Conservation (phyloP, 1,284 basidiomycete species). For the Retiboletus flavoniger region DNA sequence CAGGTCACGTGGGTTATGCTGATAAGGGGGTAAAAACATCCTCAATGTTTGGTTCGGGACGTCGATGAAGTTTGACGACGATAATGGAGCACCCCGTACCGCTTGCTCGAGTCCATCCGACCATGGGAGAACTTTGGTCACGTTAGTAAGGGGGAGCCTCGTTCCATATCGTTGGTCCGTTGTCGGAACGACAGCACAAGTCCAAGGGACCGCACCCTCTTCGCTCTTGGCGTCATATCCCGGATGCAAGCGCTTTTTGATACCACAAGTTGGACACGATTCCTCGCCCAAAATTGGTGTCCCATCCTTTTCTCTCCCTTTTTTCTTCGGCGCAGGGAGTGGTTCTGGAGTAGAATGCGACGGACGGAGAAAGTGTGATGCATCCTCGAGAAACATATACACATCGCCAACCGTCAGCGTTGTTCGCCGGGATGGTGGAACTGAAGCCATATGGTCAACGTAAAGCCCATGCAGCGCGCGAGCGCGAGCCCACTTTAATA, state of each 20-base stretch:
- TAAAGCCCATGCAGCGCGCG: constrained; percentile 53
- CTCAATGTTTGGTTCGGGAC: constrained; percentile 8
- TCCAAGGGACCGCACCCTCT: constrained; percentile 21
- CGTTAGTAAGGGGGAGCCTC: constrained; percentile 23
- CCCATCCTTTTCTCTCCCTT: constrained; percentile 26
- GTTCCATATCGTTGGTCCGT: constrained; percentile 23
- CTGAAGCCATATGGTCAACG: constrained; percentile 23
- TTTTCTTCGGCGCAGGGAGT: constrained; percentile 28
- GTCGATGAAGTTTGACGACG: neutral
- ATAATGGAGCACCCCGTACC: constrained; percentile 6
- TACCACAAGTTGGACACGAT: constrained; percentile 30
- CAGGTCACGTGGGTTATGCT: constrained; percentile 25
- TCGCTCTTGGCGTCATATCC: constrained; percentile 26
- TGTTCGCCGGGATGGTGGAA: constrained; percentile 26
- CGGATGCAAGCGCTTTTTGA: constrained; percentile 30
- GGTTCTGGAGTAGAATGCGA: constrained; percentile 8
- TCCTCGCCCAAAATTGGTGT: constrained; percentile 23
- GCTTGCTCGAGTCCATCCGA: constrained; percentile 18
- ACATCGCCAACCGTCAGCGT: constrained; percentile 54
- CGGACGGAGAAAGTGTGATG: constrained; percentile 47
- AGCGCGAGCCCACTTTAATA: constrained; percentile 59
- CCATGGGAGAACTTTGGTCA: constrained; percentile 20
- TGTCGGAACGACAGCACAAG: constrained; percentile 26
- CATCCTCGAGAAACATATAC: constrained; percentile 57
- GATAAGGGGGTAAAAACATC: constrained; percentile 11